Base-by-base conservation (phyloP, 768 basidiomycete species). In the Psilocybe cyanescens region DNA sequence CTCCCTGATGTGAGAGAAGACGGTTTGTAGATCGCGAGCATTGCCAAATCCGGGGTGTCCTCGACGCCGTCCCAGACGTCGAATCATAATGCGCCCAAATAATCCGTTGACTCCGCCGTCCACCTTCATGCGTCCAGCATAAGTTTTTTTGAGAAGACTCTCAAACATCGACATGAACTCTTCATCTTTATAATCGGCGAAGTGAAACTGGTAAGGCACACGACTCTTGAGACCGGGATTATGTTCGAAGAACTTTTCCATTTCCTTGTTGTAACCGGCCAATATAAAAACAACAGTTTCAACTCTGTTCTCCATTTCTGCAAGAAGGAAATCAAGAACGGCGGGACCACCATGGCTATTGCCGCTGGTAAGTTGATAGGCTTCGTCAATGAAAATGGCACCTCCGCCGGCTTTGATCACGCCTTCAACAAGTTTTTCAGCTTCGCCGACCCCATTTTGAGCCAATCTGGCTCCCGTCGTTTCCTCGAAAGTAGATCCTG, bases 181-280 rank as follows among this genome's bases (percentile, higher is more conserved):
- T 1, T 68, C 63, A 55, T 90, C 85, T 7, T 71, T 76, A 65
- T 90, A 91, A 64, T 91, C 89, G 1, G 73, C 70, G 64, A 91
- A 90, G 11, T 83, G 74, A 33, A 91, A 75, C 37, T 70, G 72
- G 61, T 86, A 81, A 0, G 89, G 90, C 8, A 91, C 85, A n/a
- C 89, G 86, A 72, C 88, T 89, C 7, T 74, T 72, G 11, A 91
- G 70, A 1, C 89, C 89, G 2, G 89, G 88, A 65, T 91, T 90
- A 61, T 89, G 88, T 61, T 90, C 88, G 61, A 91, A 90, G 74
- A 91, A 91, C 47, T 80, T 84, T 64, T 91, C 89, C 90, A 91
- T 90, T 70, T 91, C 78, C 57, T 83, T 86, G 69, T 75, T 82
- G 69, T 91, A 91, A 3, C 89, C 89, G 0, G 90, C 89, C 2